A percentile compares a stretch with the other conserved stretches of the same genome.
Conservation (phyloP, 768 basidiomycete species). For the Macrolepiota albuminosa region DNA sequence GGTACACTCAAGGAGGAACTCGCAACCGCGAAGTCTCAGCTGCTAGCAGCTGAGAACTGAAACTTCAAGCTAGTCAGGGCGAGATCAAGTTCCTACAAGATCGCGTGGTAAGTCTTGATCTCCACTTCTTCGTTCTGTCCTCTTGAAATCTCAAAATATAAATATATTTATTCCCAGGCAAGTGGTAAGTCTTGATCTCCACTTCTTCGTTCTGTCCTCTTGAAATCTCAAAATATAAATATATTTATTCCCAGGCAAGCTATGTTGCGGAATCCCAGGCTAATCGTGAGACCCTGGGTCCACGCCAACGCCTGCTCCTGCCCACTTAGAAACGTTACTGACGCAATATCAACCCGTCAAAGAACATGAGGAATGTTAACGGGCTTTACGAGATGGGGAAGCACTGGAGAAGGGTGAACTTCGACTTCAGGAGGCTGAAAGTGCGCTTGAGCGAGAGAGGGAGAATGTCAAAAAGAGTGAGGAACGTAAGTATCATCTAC, state of each 20-base stretch:
- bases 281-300: neutral
- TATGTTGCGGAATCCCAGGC: conserved; percentile 8
- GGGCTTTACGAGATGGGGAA: neutral
- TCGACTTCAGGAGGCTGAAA: neutral
- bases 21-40: conserved; percentile 29
- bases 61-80: neutral
- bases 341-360: conserved; percentile 1
- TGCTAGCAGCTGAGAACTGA: conserved; percentile 26
- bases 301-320: neutral
- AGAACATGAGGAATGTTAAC: neutral
- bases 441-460: neutral
- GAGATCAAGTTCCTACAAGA: conserved; percentile 9
- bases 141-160: neutral
- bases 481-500: conserved; percentile 8
- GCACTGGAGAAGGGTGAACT: neutral
- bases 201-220: neutral
- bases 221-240: neutral
- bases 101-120: neutral
- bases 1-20: conserved; percentile 54
- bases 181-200: conserved; percentile 6
- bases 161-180: neutral
- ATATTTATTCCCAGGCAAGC: conserved; percentile 2
- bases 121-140: neutral
- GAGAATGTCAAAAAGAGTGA: conserved; percentile 10
- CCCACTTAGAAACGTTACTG: conserved; percentile 3